phyloP scores from a whole-genome alignment of 2,329 filamentous ascomycete genomes.

The Beauveria sp. region DNA sequence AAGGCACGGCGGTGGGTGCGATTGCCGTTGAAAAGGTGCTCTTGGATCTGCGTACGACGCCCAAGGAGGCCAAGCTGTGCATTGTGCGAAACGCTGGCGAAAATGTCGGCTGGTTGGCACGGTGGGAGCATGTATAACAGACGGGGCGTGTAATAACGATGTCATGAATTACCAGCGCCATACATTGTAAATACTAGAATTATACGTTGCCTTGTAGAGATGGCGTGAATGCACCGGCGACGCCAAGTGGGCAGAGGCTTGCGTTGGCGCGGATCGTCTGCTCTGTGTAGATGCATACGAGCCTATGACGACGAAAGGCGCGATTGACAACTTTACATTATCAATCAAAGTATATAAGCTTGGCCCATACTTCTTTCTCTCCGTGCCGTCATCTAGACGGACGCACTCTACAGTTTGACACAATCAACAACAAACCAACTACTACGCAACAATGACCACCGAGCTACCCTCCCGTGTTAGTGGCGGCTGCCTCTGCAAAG shows the following conservation, averaged over 20 bases:
- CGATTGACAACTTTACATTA: background rate
- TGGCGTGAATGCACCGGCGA: background rate
- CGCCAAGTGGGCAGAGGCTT: background rate
- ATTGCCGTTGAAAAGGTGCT: conserved; percentile 54
- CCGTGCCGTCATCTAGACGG: no score
- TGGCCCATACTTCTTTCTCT: background rate
- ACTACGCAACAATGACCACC: background rate
- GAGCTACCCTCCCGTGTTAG: conserved; percentile 28
- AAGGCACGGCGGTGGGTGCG: conserved; percentile 66
- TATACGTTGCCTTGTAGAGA: background rate
- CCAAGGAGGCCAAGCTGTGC: conserved; percentile 51
- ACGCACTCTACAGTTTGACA: no score
- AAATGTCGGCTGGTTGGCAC: conserved; percentile 67
- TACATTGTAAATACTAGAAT: background rate
- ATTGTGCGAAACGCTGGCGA: conserved; percentile 78
- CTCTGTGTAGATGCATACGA: no score
- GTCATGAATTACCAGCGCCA: background rate
- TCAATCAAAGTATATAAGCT: background rate
- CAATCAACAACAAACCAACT: no score
- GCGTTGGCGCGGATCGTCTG: no score
- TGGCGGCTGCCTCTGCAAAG: conserved; percentile 45
- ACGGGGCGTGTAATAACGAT: background rate
- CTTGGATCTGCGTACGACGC: conserved; percentile 21
- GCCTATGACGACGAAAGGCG: conserved; percentile 9
- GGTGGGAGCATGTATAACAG: conserved; percentile 59